Base-by-base conservation (phyloP, 345 rosid genomes). In the Boechera divaricarpa region DNA sequence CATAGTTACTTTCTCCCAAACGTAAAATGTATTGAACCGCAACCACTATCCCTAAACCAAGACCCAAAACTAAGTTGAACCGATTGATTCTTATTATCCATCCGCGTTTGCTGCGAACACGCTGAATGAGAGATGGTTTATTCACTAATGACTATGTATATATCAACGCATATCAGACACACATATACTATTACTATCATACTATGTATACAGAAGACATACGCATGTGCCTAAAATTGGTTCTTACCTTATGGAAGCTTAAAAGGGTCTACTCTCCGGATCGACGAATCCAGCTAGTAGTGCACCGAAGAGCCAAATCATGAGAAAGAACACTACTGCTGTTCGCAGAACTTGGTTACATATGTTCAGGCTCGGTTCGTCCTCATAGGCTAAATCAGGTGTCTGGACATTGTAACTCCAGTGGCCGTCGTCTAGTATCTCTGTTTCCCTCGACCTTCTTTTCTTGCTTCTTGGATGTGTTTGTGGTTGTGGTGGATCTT, bases 311-410 rank as follows among this genome's bases (percentile, higher is more conserved):
- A 77, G 80, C 84, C 90, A 90, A 38, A 88, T 55, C 88, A 92
- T 94, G 65, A 94, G 87, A 52, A 89, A 42, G 57, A 86, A 83
- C 66, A 90, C 79, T 56, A 90, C 72, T 31, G 88, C 86, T 66
- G 87, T 87, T 83, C 89, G 85, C 54, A 89, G 57, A 55, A 86
- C 79, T 45, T 85, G 83, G 79, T 82, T 81, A 81, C 89, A 92
- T 71, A 57, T 80, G 32, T 67, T 84, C 45, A 32, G 36, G 78
- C 80, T 76, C 55, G 73, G 36, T 63, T 83, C 85, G 26, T 69
- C 77, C 53, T 73, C 85, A 36, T 26, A 69, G 16, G 45, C 64
- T 31, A 60, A 57, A 72, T 7, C 62, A 3, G 59, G 65, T 57
- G 82, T 73, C 11, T 63, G 74, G 29, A 35, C 42, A 73, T 83